Base-by-base conservation (phyloP, 2,329 filamentous ascomycete genomes). In the Penicillium nordicum region DNA sequence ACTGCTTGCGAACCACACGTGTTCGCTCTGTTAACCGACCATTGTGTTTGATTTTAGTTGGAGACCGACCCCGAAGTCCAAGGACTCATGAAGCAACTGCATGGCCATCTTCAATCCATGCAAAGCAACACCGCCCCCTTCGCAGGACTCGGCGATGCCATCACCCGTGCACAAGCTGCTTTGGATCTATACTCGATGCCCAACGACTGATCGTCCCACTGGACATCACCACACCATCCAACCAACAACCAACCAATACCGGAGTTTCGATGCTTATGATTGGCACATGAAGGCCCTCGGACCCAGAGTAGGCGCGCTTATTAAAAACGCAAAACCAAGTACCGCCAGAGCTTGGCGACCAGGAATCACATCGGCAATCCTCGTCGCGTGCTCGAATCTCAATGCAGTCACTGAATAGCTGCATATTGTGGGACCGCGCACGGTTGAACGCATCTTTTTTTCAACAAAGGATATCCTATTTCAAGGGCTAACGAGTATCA, bases 91-190 rank as follows among this genome's bases (percentile, higher is more conserved):
- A 71, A 69, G 48, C 76, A 78, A 57, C 60, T 79, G 14, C 72
- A 72, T 50, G 72, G 67, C 36, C 76, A 79, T 68, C 68, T 79
- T 18, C 69, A 70, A 59, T 78, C 76, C 5, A 78, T 79, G 72
- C 72, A 74, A 53, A 73, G 63, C 50, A 79, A 79, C 52, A 69
- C 67, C 2, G 67, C 68, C 16, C 73, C 75, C 16, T 65, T 76
- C 32, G 57, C 59, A 37, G 74, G 72, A 4, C 60, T 77, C 34
- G 66, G 64, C 10, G 72, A 76, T 49, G 74, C 73, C 7, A 70
- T 77, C 52, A 64, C 63, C 37, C 69, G 72, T 38, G 71, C 75
- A 16, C 69, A 75, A 49, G 62, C 65, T n/a, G 73, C 72, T 3
- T 57, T 76, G 42, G 67, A 68, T 57, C 48, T 74, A 18, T 62